phyloP scores from a whole-genome alignment of 495 filamentous ascomycete species.

The Aspergillus cavernicola region DNA sequence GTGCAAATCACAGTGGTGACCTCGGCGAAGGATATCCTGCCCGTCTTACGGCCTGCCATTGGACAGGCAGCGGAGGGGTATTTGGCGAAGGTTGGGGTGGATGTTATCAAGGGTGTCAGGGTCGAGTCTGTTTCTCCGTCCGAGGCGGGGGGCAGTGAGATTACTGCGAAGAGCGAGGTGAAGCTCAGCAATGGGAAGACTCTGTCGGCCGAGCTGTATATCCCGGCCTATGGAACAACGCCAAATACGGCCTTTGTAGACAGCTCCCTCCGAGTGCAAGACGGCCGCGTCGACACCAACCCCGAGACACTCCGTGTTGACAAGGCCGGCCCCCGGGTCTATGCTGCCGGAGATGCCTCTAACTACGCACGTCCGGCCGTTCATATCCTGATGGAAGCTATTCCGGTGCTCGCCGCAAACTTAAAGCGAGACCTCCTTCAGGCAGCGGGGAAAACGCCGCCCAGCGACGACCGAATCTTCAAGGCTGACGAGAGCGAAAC shows the following conservation, averaged over 20 bases:
- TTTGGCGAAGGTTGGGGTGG: constrained; percentile 42
- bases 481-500: constrained; percentile 42
- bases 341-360: constrained; percentile 43
- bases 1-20: constrained; percentile 43
- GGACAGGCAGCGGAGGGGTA: constrained; percentile 36
- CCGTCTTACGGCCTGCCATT: constrained; percentile 32
- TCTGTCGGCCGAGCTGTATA: constrained; percentile 43
- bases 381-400: constrained; percentile 32
- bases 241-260: constrained; percentile 46
- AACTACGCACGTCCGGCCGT: constrained; percentile 31
- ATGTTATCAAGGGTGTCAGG: constrained; percentile 35
- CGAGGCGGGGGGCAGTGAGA: constrained; percentile 17
- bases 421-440: constrained; percentile 39
- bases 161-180: constrained; percentile 24
- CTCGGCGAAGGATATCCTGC: constrained; percentile 41
- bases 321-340: constrained; percentile 44
- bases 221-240: constrained; percentile 42
- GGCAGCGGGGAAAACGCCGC: constrained; percentile 1
- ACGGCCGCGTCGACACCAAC: constrained; percentile 42
- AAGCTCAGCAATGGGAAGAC: constrained; percentile 33
- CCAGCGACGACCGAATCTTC: constrained; percentile 20
- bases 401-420: constrained; percentile 43
- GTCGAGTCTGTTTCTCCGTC: constrained; percentile 21
- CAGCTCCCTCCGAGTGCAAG: constrained; percentile 25
- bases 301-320: constrained; percentile 42